A percentile compares a stretch with the other conserved stretches of the same genome.
Conservation (phyloP, 352 stramenopile genomes). For the Pythium chondricola region DNA sequence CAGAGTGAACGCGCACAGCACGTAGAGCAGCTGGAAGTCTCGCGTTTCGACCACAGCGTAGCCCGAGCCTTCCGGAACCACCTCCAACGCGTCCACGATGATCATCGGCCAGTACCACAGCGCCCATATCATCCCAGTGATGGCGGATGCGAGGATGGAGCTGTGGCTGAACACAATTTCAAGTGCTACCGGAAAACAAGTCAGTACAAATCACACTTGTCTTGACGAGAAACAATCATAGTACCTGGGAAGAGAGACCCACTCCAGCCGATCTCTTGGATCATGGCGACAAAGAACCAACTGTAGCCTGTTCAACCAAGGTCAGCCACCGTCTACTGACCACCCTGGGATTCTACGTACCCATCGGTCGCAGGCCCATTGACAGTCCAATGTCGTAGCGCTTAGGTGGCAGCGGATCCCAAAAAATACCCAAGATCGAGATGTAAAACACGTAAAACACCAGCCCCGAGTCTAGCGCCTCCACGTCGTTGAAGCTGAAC, state of each 20-base stretch:
- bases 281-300: constrained; percentile 76
- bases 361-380: constrained; percentile 55
- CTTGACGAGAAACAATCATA: neutral
- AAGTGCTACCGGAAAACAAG: constrained; percentile 34
- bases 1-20: constrained; percentile 72
- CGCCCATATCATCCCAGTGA: constrained; percentile 79
- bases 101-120: constrained; percentile 87
- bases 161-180: constrained; percentile 87
- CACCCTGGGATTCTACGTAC: no score
- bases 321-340: no score
- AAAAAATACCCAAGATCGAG: constrained; percentile 73
- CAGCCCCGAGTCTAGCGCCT: constrained; percentile 76
- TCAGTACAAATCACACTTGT: neutral
- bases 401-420: constrained; percentile 74
- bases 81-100: constrained; percentile 74
- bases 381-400: constrained; percentile 78
- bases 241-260: constrained; percentile 82
- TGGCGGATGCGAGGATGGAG: constrained; percentile 78
- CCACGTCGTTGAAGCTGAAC: constrained; percentile 85
- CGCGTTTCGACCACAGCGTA: constrained; percentile 74
- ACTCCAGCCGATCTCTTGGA: constrained; percentile 85
- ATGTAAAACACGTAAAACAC: constrained; percentile 89
- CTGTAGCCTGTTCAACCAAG: constrained; percentile 67
- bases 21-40: constrained; percentile 75
- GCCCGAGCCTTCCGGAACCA: constrained; percentile 63